Percentiles rank a stretch among this genome's conserved stretches.
These are phyloP conservation scores for Starmera caribaea DNA, from an alignment of 805 yeast genomes.

Conservation along the genomic window DNA sequence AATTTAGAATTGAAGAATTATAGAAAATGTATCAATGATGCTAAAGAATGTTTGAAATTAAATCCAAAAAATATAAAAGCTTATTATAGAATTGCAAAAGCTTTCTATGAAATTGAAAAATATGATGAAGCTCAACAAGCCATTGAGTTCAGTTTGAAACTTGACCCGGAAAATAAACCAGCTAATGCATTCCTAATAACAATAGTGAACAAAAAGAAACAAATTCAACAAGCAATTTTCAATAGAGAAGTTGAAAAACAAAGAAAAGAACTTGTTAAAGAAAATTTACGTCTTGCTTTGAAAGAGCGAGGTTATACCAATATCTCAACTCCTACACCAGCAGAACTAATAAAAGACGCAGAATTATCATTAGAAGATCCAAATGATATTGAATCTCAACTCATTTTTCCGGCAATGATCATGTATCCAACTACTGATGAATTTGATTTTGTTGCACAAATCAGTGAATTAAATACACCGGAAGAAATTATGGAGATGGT, in stretches of 20 bases:
- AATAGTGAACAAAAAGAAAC: constrained; percentile 28
- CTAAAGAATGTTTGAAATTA: constrained; percentile 54
- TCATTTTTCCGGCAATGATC: constrained; percentile 72
- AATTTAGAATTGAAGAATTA: constrained; percentile 78
- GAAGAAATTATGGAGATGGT: constrained; percentile 51
- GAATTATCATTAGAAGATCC: constrained; percentile 52
- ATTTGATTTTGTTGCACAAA: constrained; percentile 70
- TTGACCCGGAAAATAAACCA: constrained; percentile 53
- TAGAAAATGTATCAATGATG: constrained; percentile 79
- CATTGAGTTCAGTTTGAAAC: constrained; percentile 49
- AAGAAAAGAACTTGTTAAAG: constrained; percentile 30
- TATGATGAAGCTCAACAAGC: constrained; percentile 66
- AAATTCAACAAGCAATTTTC: constrained; percentile 20
- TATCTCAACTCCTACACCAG: constrained; percentile 41
- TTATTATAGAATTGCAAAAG: constrained; percentile 73
- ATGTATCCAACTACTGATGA: constrained; percentile 79
- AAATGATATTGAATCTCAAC: constrained; percentile 62
- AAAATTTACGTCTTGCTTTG: constrained; percentile 48
- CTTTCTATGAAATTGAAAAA: constrained; percentile 58
- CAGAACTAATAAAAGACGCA: constrained; percentile 45
- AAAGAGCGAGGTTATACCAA: constrained; percentile 45
- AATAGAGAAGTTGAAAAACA: constrained; percentile 22
- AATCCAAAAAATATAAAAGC: constrained; percentile 78
- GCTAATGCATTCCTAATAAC: constrained; percentile 36
- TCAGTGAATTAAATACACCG: constrained; percentile 65